Evolutionary conservation across 2,329 filamentous ascomycete species (phyloP).

Genomic region (Cladorrhinum sp.): DNA sequence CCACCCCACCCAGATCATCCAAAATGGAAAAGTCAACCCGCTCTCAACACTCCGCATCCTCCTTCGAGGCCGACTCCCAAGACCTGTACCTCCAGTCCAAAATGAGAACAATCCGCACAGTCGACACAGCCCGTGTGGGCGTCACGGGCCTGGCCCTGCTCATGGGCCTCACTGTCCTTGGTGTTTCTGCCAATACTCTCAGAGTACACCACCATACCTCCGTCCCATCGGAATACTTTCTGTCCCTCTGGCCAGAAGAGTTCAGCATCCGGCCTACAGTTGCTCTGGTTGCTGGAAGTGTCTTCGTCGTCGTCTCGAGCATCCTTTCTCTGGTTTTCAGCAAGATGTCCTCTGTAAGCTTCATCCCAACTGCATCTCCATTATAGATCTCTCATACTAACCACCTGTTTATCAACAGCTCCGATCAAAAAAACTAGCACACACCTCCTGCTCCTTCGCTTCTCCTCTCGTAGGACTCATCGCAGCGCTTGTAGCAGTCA

Average conservation of each 20-base stretch:
- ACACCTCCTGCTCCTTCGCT: conserved; percentile 38
- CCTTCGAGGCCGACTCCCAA: conserved; percentile 48
- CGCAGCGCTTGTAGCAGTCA: conserved; percentile 51
- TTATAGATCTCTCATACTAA: conserved; percentile 6
- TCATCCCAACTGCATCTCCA: neutral
- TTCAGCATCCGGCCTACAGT: conserved; percentile 57
- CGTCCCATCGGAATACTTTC: conserved; percentile 43
- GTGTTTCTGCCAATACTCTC: conserved; percentile 53
- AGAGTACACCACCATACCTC: conserved; percentile 55
- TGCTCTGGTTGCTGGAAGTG: conserved; percentile 51
- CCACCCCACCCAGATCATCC: neutral
- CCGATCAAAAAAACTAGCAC: conserved; percentile 34
- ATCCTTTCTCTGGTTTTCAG: conserved; percentile 46
- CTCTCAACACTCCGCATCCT: conserved; percentile 38
- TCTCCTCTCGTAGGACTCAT: conserved; percentile 43
- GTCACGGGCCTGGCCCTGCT: conserved; percentile 51
- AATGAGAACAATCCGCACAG: conserved; percentile 37
- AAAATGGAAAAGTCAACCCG: conserved; percentile 24
- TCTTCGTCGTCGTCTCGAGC: conserved; percentile 49
- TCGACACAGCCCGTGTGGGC: conserved; percentile 46
- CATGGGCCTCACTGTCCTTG: conserved; percentile 51
- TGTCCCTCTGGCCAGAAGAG: conserved; percentile 56
- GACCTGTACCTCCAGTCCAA: conserved; percentile 39
- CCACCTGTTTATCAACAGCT: conserved; percentile 33
- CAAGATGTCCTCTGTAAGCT: conserved; percentile 50